Evolutionary conservation across 2,329 filamentous ascomycete species (phyloP).

Genomic region (Neofusicoccum parvum): DNA sequence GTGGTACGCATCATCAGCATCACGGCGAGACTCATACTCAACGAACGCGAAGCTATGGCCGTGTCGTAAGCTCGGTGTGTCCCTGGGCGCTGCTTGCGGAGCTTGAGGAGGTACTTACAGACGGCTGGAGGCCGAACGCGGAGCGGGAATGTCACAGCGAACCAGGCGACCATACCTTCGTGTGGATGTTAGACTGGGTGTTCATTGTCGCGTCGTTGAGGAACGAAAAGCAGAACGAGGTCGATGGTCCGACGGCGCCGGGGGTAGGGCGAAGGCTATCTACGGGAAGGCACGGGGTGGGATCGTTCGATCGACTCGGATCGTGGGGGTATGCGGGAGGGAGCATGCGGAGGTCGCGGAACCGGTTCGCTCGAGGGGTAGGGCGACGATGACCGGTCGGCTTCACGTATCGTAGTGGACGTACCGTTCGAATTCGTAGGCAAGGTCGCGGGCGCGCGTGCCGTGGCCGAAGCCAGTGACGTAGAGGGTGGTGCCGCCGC

Average conservation of each 20-base stretch:
- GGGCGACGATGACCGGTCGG: slow-evolving; percentile 24
- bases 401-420: slow-evolving; percentile 60
- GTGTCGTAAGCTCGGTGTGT: slow-evolving; percentile 25
- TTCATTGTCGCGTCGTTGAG: slow-evolving; percentile 20
- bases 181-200: slow-evolving; percentile 49
- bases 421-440: slow-evolving; percentile 99
- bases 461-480: slow-evolving; percentile 99
- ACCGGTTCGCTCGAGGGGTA: slow-evolving; percentile 26
- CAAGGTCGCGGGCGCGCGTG: slow-evolving; percentile 96
- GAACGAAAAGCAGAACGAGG: slow-evolving; percentile 25
- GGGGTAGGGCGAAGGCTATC: slow-evolving; percentile 24
- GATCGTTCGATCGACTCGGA: slow-evolving; percentile 38
- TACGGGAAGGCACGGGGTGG: slow-evolving; percentile 33
- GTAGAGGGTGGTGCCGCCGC: slow-evolving; percentile 86
- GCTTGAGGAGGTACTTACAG: slow-evolving; percentile 68
- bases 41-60: slow-evolving; percentile 84
- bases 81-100: slow-evolving; percentile 17
- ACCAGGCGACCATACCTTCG: slow-evolving; percentile 93
- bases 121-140: slow-evolving; percentile 87
- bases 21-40: slow-evolving; percentile 96
- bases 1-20: slow-evolving; percentile 98
- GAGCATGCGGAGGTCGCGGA: slow-evolving; percentile 35
- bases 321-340: slow-evolving; percentile 24
- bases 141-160: slow-evolving; percentile 96
- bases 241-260: slow-evolving; percentile 24